phyloP scores from a whole-genome alignment of 805 yeast species.

The Diddensiella caesifluorescens region DNA sequence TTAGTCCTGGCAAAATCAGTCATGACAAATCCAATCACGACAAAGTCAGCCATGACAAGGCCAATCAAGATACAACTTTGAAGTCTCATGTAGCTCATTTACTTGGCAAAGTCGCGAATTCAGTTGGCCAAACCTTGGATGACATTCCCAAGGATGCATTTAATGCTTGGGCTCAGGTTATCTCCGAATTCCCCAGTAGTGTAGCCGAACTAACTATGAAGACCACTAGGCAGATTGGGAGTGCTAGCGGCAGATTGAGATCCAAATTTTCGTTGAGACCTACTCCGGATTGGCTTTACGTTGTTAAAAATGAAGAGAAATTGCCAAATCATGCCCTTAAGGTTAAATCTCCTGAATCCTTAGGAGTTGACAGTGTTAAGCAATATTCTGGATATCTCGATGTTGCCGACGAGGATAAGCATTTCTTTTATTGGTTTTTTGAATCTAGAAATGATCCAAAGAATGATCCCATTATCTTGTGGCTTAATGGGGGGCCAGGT shows the following conservation, averaged over 20 bases:
- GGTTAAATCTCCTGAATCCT: constrained; percentile 54
- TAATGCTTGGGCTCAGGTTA: constrained; percentile 29
- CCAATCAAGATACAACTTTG: no score
- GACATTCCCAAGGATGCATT: constrained; percentile 26
- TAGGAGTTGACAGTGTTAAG: constrained; percentile 77
- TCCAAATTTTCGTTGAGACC: constrained; percentile 2
- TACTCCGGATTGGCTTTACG: constrained; percentile 21
- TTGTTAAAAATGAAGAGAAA: constrained; percentile 50
- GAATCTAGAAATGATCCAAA: constrained; percentile 79
- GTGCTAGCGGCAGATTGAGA: constrained; percentile 4
- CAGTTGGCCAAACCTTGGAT: constrained; percentile 22
- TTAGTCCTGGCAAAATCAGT: no score
- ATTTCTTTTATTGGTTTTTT: constrained; percentile 89
- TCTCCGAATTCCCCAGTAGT: constrained; percentile 26
- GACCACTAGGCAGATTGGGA: constrained; percentile 7
- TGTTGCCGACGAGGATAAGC: constrained; percentile 78
- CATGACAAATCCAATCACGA: no score
- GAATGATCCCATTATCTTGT: constrained; percentile 77
- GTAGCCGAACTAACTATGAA: constrained; percentile 22
- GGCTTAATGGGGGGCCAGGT: constrained; percentile 99
- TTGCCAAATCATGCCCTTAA: constrained; percentile 49
- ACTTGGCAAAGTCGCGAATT: constrained; percentile 26
- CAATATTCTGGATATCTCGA: constrained; percentile 76
- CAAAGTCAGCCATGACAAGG: no score
- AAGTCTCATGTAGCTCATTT: no score